Evolutionary conservation across 2,329 filamentous ascomycete genomes (phyloP).

Genomic region (Gnomoniopsis sp.): DNA sequence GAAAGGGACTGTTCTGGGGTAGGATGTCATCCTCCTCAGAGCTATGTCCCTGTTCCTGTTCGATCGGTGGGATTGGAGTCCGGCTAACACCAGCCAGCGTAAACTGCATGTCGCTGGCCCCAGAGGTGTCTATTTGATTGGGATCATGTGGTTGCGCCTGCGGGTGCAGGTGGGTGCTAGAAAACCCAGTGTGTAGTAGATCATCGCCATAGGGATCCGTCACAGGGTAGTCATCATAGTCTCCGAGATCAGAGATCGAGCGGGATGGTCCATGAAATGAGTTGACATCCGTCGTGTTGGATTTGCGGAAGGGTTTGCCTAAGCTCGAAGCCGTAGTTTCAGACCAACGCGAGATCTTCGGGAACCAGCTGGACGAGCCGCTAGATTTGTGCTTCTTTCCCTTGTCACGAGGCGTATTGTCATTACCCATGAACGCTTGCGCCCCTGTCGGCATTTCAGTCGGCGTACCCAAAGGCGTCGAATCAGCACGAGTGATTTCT

Average conservation of each 20-base stretch:
- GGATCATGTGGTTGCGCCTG: constrained; percentile 23
- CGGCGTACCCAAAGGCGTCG: constrained; percentile 55
- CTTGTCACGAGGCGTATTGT: constrained; percentile 75
- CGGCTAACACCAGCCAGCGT: constrained; percentile 18
- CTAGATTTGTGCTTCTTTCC: constrained; percentile 86
- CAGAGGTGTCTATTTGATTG: constrained; percentile 18
- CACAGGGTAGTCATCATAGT: constrained; percentile 60
- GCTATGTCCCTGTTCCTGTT: constrained; percentile 1
- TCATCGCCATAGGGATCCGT: constrained; percentile 58
- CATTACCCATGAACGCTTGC: constrained; percentile 60
- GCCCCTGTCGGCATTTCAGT: constrained; percentile 44
- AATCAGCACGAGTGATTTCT: constrained; percentile 49
- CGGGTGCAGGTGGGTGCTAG: constrained; percentile 43
- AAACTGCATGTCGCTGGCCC: constrained; percentile 15
- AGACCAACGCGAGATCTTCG: constrained; percentile 96
- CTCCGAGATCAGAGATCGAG: constrained; percentile 71
- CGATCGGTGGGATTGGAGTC: constrained; percentile 3
- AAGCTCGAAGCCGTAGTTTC: constrained; percentile 91
- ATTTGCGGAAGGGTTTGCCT: constrained; percentile 71
- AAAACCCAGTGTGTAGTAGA: constrained; percentile 55
- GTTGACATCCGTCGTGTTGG: constrained; percentile 60
- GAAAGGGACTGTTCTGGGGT: constrained; percentile 24
- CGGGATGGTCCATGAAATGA: constrained; percentile 59
- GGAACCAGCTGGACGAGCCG: constrained; percentile 74
- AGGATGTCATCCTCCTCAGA: not conserved